Conservation (phyloP, 768 basidiomycete species). For the Boletus vermiculosoides region DNA sequence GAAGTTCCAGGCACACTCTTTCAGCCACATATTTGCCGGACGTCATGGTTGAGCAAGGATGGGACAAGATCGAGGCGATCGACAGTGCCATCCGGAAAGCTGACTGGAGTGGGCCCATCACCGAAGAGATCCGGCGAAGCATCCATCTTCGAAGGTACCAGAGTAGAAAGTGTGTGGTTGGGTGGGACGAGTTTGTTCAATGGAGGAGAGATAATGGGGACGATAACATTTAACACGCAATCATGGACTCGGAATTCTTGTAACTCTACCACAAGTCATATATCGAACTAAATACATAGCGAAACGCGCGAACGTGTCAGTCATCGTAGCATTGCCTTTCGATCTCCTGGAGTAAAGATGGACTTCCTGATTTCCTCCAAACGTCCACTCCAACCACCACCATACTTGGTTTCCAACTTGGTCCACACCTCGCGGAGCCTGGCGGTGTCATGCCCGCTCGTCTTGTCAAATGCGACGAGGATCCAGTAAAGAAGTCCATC, state of each 20-base stretch:
- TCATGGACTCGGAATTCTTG: slow-evolving; percentile 2
- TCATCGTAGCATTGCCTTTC: not conserved
- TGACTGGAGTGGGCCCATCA: slow-evolving; percentile 81
- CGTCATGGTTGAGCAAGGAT: slow-evolving; percentile 89
- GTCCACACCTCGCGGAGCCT: slow-evolving; percentile 58
- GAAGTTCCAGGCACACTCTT: slow-evolving; percentile 58
- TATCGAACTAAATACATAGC: slow-evolving; percentile 6
- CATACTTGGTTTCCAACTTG: slow-evolving; percentile 55
- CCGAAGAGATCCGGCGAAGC: slow-evolving; percentile 76
- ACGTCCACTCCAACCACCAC: slow-evolving; percentile 43
- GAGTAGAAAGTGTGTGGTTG: slow-evolving; percentile 63
- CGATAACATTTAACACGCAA: slow-evolving; percentile 26
- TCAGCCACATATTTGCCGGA: slow-evolving; percentile 92
- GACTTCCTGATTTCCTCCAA: slow-evolving; percentile 43
- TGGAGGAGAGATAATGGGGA: slow-evolving; percentile 64
- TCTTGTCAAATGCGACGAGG: slow-evolving; percentile 59
- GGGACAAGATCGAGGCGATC: slow-evolving; percentile 87
- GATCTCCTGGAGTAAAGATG: slow-evolving; percentile 29
- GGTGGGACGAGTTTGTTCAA: slow-evolving; percentile 72
- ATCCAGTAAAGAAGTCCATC: slow-evolving; percentile 61
- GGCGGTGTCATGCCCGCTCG: slow-evolving; percentile 50
- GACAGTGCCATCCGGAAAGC: slow-evolving; percentile 93
- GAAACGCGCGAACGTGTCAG: not conserved
- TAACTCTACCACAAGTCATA: slow-evolving; percentile 9
- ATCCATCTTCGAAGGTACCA: slow-evolving; percentile 81